Evolutionary conservation across 1,139 yeast genomes (phyloP), one percentile per base, ranked within the genome.

Genomic region (Taphrina flavorubra): DNA sequence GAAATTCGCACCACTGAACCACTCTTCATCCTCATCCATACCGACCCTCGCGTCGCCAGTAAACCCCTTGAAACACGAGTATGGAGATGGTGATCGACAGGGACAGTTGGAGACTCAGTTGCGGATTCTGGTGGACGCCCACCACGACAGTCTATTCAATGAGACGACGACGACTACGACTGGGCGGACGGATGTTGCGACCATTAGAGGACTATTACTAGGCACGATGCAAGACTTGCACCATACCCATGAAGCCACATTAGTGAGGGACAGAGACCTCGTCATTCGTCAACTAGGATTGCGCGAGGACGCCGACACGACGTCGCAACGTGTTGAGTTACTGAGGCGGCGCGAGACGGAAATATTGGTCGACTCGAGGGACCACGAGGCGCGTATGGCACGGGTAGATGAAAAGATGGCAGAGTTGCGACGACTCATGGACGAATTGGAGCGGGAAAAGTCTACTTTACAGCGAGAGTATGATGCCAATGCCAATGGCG

Each of bases 1-100:
- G 8, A 34, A 39, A n/a, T 56, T 56, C 16, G 60, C 60, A n/a
- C 60, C 60, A 13, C 20, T 56, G 6, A 39, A 31, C 25, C 47
- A 20, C 55, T 10, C 55, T 14, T 1, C 31, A 25, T 25, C 31
- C 2, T 25, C 31, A 4, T 2, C 2, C 31, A 4, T 25, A 25
- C 31, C 31, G 31, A 25, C 31, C 31, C 31, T 2, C 2, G 2
- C 31, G 4, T 25, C 31, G 4, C 4, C 31, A 25, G 4, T 25
- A 4, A 25, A 2, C 31, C 31, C 31, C 4, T 2, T 25, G 31
- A 25, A 1, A 2, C 31, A 25, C 31, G 31, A 25, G 31, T 25
- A 25, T 25, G 31, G 31, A 25, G 31, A 25, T 25, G 31, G 31
- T 25, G 31, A 25, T 25, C 31, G 31, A 25, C 31, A 1, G 31